Conservation (phyloP, 2,329 filamentous ascomycete species). For the Decorospora gaudefroyi region DNA sequence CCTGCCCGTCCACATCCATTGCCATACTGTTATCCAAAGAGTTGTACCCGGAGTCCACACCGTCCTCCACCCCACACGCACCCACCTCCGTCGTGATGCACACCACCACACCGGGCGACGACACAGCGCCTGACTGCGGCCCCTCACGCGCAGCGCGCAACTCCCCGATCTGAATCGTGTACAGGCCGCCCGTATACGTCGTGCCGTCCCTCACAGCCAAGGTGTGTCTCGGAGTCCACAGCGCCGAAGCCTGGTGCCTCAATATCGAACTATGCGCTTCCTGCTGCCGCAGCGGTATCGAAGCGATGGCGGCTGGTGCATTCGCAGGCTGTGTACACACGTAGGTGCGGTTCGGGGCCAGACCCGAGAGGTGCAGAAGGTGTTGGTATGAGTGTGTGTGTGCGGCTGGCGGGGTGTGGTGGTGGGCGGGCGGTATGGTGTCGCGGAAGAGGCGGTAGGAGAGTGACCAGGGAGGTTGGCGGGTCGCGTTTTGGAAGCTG, state of each 20-base stretch:
- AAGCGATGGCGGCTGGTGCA: slow-evolving; percentile 20
- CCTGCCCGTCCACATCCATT: slow-evolving; percentile 6
- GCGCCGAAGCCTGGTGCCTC: slow-evolving; percentile 27
- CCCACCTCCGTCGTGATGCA: slow-evolving; percentile 31
- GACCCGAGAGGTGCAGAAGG: slow-evolving; percentile 34
- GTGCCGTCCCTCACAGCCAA: slow-evolving; percentile 28
- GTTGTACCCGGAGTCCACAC: background rate
- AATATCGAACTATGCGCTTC: slow-evolving; percentile 29
- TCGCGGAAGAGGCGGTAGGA: slow-evolving; percentile 44
- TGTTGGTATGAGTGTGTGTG: slow-evolving; percentile 37
- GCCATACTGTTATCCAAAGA: slow-evolving; percentile 1
- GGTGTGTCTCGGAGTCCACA: slow-evolving; percentile 37
- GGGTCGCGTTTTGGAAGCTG: slow-evolving; percentile 30
- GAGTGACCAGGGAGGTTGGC: slow-evolving; percentile 35
- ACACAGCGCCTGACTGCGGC: slow-evolving; percentile 17
- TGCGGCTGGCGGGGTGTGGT: slow-evolving; percentile 11
- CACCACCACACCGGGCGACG: slow-evolving; percentile 37
- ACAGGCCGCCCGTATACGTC: slow-evolving; percentile 30
- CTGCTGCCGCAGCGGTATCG: slow-evolving; percentile 32
- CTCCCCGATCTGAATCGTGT: slow-evolving; percentile 37
- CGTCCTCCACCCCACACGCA: slow-evolving; percentile 11
- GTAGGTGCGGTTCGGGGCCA: slow-evolving; percentile 29
- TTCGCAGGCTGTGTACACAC: slow-evolving; percentile 29
- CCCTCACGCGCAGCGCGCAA: slow-evolving; percentile 30
- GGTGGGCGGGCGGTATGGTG: slow-evolving; percentile 24